Evolutionary conservation across 208 protist species (phyloP).

Genomic region (Leishmania aethiopica): DNA sequence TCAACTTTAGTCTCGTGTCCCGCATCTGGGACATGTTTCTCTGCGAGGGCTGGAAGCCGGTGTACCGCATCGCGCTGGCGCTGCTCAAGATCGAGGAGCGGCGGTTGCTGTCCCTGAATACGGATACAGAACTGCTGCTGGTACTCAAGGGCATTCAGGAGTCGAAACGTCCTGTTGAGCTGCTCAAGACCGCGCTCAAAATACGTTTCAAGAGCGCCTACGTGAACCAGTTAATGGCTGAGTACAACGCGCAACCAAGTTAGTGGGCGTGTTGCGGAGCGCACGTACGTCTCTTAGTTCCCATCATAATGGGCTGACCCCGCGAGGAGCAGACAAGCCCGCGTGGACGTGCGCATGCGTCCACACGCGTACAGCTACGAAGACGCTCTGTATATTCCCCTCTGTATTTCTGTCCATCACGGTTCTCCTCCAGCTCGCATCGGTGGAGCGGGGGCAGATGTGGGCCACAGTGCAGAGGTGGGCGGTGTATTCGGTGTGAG

Average conservation of each 20-base stretch:
- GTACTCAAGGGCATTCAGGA: slow-evolving; percentile 69
- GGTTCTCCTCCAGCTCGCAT: not conserved
- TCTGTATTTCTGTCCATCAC: not conserved
- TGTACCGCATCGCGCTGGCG: slow-evolving; percentile 82
- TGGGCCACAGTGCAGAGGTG: not conserved
- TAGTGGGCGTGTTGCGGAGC: not conserved
- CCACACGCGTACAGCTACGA: not conserved
- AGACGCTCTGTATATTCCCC: not conserved
- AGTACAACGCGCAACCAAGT: slow-evolving; percentile 22
- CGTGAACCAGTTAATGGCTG: slow-evolving; percentile 29
- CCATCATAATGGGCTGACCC: not conserved
- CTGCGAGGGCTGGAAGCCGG: slow-evolving; percentile 92
- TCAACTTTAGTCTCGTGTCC: slow-evolving; percentile 78
- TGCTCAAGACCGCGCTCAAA: slow-evolving; percentile 59
- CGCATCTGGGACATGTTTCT: slow-evolving; percentile 94
- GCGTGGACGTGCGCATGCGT: not conserved
- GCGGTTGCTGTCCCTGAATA: slow-evolving; percentile 36
- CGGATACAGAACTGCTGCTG: slow-evolving; percentile 66
- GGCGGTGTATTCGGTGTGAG: not conserved
- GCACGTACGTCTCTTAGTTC: not conserved
- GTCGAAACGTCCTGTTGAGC: slow-evolving; percentile 46
- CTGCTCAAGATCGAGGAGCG: slow-evolving; percentile 70
- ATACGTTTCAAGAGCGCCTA: slow-evolving; percentile 73
- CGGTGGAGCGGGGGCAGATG: not conserved
- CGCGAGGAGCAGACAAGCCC: not conserved